Evolutionary conservation across 805 yeast species (phyloP).

Genomic region (Brettanomyces custersianus): DNA sequence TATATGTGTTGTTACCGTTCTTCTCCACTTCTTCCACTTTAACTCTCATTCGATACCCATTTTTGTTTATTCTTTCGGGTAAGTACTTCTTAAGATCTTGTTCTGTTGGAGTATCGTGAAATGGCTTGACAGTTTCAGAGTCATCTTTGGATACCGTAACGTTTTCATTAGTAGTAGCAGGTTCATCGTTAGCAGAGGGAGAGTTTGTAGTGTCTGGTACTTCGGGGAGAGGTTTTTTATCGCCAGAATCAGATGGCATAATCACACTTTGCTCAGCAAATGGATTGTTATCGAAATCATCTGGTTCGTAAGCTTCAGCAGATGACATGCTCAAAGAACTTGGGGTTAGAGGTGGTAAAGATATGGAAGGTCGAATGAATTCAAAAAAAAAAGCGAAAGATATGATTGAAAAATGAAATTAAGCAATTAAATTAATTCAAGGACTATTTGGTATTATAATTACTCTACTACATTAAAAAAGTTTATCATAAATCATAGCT

Average conservation of each 20-base stretch:
- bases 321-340: constrained; percentile 23
- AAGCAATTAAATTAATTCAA: too few relatives aligned
- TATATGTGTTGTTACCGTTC: constrained; percentile 44
- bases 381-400: too few relatives aligned
- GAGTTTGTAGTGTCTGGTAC: not conserved
- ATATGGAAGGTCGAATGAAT: too few relatives aligned
- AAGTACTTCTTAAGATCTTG: constrained; percentile 35
- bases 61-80: constrained; percentile 41
- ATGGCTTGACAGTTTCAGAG: constrained; percentile 11
- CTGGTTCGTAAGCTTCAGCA: constrained; percentile 33
- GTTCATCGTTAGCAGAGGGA: constrained; percentile 2
- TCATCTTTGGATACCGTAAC: constrained; percentile 4
- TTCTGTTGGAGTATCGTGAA: constrained; percentile 25
- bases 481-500: too few relatives aligned
- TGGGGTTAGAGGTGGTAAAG: too few relatives aligned
- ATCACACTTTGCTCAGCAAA: constrained; percentile 39
- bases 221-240: not conserved
- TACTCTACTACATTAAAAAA: too few relatives aligned
- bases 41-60: constrained; percentile 34
- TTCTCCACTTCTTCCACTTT: constrained; percentile 65
- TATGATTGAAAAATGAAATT: too few relatives aligned
- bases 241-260: not conserved
- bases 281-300: constrained; percentile 53
- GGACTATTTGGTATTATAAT: too few relatives aligned
- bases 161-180: not conserved